Base-by-base conservation (phyloP, 2,329 filamentous ascomycete genomes). In the Beauveria sp. region DNA sequence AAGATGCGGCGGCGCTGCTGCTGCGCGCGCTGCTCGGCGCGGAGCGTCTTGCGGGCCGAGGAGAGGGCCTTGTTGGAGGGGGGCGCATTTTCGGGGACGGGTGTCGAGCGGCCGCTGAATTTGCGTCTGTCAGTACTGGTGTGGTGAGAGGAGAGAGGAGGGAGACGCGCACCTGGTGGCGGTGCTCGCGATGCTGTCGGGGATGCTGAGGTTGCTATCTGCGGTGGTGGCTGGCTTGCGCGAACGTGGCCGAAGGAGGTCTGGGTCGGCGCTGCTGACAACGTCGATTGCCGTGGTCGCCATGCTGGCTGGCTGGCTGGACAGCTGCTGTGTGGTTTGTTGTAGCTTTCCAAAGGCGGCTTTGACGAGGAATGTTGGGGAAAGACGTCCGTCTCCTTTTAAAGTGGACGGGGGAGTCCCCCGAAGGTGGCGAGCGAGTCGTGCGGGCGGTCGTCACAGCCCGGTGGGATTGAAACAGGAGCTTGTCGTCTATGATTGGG, bases 51-150 rank as follows among this genome's bases (percentile, higher is more conserved):
- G 67, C 93, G 87, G 24, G 89, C 93, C 16, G 86, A 88, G 47
- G 91, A 96, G 64, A 96, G 88, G 43, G 89, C 92, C 67, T 93
- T 89, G 62, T 88, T 86, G 1, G 93, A 98, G 1, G 93, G 93
- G n/a, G 91, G 95, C 12, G 95, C 95, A 81, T 98, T 93, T 68
- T 87, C 83, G 59, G 93, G 86, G 53, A 96, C 76, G 49, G 93
- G 92, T 4, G 93, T 96, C 16, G 91, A 92, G 62, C 85, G 84
- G 63, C 91, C 91, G 75, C 91, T 24, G 26, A 18, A 16, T 6
- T 38, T 38, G 20, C 3, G 52, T 52, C 51, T 47, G 63, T 65
- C 61, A 65, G 58, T 34, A 24, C 34, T 6, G 47, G 3, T 46
- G 24, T 22, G 1, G 18, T 45, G 12, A 5, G 5, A 16, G 14